Evolutionary conservation across 331 rosid species (phyloP), one percentile per base, ranked within the genome.

Genomic region (Prunus yedoensis): DNA sequence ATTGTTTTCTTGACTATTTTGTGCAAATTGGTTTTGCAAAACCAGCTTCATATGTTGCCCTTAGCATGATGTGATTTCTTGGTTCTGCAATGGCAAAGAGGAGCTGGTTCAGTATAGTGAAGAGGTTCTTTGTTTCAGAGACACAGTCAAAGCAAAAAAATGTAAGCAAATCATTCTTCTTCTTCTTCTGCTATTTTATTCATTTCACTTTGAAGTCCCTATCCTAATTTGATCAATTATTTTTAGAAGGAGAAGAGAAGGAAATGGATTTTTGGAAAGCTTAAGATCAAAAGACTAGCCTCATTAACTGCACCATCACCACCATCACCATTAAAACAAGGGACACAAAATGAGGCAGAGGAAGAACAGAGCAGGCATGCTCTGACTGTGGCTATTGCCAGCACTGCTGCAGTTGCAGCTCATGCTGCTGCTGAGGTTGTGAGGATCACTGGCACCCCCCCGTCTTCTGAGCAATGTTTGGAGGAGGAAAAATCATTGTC

Each of bases 191-290:
- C 27, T 21, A 6, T 51, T 30, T 38, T 59, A 3, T 27, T 74
- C 70, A 38, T 30, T 66, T 21, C 32, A 25, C 17, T 47, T 49
- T 27, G 14, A 47, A 45, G 32, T 77, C 51, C 21, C 72, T 60
- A 20, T 65, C 28, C 56, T 79, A 38, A 74, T 58, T 70, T 41
- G 41, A 23, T 45, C 9, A 57, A 70, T 59, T 6, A 68, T 52
- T 75, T 52, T 72, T 71, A 89, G 94, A 86, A 83, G 85, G 93
- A 84, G 70, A 91, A 87, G 88, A 89, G 90, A 85, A 88, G 90
- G 79, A 79, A 76, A 77, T 89, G 97, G 94, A 45, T 84, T 46
- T 88, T 85, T 72, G 94, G 89, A 67, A 91, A 85, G 83, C 41
- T 83, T 54, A 87, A 68, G 86, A 74, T 16, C 41, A 86, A 88